Evolutionary conservation across 1,284 basidiomycete genomes (phyloP).

Genomic region (Leccinum huronense): DNA sequence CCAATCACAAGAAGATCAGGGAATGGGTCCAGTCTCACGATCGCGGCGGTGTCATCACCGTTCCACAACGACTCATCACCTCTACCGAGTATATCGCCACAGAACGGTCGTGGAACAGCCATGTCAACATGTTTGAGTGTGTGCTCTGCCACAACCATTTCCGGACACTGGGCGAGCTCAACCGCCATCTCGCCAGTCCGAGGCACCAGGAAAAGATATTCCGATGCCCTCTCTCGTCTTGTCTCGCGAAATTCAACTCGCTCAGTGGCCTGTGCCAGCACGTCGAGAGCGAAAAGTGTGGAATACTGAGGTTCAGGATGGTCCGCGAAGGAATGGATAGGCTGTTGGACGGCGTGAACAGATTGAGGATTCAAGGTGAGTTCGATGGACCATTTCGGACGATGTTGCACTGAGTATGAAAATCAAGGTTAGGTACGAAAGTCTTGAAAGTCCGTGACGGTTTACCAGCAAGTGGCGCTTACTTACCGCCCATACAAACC

Average conservation of each 20-base stretch:
- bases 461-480: conserved; percentile 21
- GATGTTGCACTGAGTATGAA: conserved; percentile 13
- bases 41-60: conserved; percentile 35
- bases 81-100: conserved; percentile 36
- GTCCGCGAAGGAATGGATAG: conserved; percentile 41
- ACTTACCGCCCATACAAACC: conserved; percentile 23
- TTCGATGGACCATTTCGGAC: conserved; percentile 23
- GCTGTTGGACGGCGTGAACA: conserved; percentile 19
- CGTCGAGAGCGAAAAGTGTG: conserved; percentile 55
- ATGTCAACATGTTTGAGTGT: conserved; percentile 45
- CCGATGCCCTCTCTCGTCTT: conserved; percentile 42
- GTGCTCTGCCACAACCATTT: conserved; percentile 49
- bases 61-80: conserved; percentile 38
- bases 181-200: conserved; percentile 53
- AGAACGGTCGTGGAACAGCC: conserved; percentile 45
- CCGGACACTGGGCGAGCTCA: conserved; percentile 40
- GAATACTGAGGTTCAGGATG: conserved; percentile 42
- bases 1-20: conserved; percentile 37
- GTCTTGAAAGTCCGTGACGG: conserved; percentile 31
- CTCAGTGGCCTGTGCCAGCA: conserved; percentile 53
- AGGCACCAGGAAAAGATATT: conserved; percentile 46
- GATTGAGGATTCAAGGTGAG: conserved; percentile 24
- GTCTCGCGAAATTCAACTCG: conserved; percentile 40
- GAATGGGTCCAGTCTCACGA: conserved; percentile 37
- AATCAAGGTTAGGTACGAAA: conserved; percentile 17